These are phyloP conservation scores for Hanseniaspora mollemarum DNA, from an alignment of 805 yeast genomes.

Conservation along the genomic window DNA sequence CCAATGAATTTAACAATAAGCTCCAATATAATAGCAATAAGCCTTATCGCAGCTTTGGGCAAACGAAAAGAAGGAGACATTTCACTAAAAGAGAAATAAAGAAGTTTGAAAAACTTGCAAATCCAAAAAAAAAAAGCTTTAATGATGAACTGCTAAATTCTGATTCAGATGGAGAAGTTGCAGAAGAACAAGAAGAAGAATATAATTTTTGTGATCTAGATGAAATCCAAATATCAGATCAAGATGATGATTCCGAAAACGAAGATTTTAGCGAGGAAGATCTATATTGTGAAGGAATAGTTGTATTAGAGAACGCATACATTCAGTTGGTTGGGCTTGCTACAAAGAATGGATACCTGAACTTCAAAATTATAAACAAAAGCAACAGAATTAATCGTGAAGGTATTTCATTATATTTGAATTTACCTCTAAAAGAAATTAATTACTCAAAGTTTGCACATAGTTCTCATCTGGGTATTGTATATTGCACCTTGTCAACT, in stretches of 20 bases:
- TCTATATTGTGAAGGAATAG: background rate
- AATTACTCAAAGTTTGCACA: background rate
- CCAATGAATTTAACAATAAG: conserved; percentile 5
- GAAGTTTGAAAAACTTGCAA: conserved; percentile 1
- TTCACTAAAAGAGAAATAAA: conserved; percentile 5
- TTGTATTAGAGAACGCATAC: background rate
- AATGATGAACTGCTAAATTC: background rate
- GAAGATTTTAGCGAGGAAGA: background rate
- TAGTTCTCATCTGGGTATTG: background rate
- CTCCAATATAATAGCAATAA: background rate
- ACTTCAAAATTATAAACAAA: conserved; percentile 11
- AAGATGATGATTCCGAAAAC: conserved; percentile 1
- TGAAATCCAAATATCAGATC: conserved; percentile 3
- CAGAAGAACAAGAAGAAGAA: background rate
- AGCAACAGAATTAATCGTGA: background rate
- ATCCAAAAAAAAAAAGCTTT: background rate
- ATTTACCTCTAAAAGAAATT: background rate
- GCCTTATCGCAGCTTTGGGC: background rate
- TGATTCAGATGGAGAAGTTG: background rate
- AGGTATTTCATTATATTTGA: conserved; percentile 6
- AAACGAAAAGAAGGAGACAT: background rate
- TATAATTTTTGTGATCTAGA: background rate
- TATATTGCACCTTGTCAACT: background rate
- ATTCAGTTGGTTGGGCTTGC: conserved; percentile 4
- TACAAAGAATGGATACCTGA: conserved; percentile 8